Evolutionary conservation across 768 basidiomycete species (phyloP), one percentile per base, ranked within the genome.

Genomic region (Russula lepida): DNA sequence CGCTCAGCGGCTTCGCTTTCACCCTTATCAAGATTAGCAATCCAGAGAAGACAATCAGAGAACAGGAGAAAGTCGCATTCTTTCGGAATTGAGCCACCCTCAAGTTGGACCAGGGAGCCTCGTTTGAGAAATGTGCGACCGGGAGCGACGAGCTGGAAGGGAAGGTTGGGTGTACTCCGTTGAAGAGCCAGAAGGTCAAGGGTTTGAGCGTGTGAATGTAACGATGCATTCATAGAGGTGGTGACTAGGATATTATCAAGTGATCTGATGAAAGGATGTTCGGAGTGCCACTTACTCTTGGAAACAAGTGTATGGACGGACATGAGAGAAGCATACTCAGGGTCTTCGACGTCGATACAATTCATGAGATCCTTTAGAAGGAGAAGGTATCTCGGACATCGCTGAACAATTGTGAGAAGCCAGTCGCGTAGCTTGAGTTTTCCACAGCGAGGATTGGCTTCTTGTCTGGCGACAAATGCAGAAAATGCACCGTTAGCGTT

Each of bases 351-450:
- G 39, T 80, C 78, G 17, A 86, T 89, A 61, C 83, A 81, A n/a
- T 72, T 71, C 37, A 91, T 82, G 39, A 94, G 78, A 69, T 95
- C 92, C 71, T 85, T 91, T 54, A 94, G 79, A 12, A 95, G 75
- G 12, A 95, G 78, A 8, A 92, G 79, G 69, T 94, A 94, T 58
- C 92, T 80, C 4, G 92, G 92, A 71, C 90, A 92, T 58, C 92
- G 81, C 71, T 95, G 92, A 7, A 95, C 86, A 51, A 92, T 84
- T 2, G 89, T 89, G 56, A 95, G 77, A 11, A 95, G 79, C 85
- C 92, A 95, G 69, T 92, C 89, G 8, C 86, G 79, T 32, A 95
- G 76, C 67, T 85, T 85, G 52, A 95, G 79, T 69, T 82, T 86
- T 37, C 83, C 84, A 68, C 89, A 92, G 9, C 78, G 76, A 1